phyloP scores from a whole-genome alignment of 2,329 filamentous ascomycete species.

The Podosphaera xanthii region DNA sequence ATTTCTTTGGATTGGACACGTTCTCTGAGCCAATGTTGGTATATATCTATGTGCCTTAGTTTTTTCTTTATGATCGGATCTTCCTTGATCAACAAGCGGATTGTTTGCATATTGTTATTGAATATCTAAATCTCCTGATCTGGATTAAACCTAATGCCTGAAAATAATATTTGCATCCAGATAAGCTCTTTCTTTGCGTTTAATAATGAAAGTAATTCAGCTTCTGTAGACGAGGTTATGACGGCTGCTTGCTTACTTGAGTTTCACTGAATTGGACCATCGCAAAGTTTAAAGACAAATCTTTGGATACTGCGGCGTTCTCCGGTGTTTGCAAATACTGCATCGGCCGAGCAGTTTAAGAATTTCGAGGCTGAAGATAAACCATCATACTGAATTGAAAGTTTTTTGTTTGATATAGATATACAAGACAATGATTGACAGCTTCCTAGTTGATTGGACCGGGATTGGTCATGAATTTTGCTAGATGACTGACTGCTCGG shows the following conservation, averaged over 20 bases:
- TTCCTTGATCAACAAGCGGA: neutral
- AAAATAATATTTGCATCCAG: neutral
- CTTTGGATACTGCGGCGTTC: neutral
- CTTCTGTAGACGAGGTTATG: neutral
- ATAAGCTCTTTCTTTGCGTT: neutral
- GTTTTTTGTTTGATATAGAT: neutral
- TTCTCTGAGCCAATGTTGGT: neutral
- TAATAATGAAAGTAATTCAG: neutral
- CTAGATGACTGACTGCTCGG: neutral
- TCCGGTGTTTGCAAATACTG: no score
- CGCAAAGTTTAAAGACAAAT: neutral
- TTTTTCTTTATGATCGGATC: neutral
- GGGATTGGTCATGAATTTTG: neutral
- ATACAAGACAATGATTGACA: neutral
- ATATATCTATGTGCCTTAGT: neutral
- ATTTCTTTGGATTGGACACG: neutral
- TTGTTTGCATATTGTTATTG: neutral
- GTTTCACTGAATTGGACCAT: neutral
- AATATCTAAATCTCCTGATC: neutral
- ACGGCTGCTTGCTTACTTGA: neutral
- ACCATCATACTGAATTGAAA: neutral
- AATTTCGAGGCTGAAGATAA: no score
- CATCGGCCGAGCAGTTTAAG: no score
- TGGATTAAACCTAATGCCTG: neutral
- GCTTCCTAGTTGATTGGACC: neutral